phyloP scores from a whole-genome alignment of 805 yeast genomes.

The Spathaspora arborariae region DNA sequence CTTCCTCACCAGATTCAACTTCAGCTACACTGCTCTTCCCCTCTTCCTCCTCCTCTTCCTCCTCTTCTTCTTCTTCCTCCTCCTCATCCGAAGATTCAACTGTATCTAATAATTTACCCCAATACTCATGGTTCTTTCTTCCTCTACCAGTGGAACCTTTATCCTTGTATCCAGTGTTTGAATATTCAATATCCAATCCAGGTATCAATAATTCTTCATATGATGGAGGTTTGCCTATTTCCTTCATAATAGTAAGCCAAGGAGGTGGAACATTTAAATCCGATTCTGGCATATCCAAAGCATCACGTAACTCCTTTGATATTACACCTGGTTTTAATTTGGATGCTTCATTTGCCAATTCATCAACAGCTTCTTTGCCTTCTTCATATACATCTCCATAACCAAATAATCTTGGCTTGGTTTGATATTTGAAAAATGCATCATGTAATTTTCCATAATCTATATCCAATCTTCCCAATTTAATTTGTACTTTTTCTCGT shows the following conservation, averaged over 20 bases:
- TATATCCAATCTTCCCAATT: slow-evolving; percentile 78
- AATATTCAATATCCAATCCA: slow-evolving; percentile 35
- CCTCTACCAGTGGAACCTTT: slow-evolving; percentile 9
- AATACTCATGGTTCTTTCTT: slow-evolving; percentile 14
- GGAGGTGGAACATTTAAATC: slow-evolving; percentile 56
- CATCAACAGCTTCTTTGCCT: slow-evolving; percentile 56
- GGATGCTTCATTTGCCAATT: slow-evolving; percentile 27
- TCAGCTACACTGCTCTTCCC: slow-evolving; percentile 26
- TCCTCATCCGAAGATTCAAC: slow-evolving; percentile 24
- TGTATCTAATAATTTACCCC: slow-evolving; percentile 34
- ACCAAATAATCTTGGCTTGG: slow-evolving; percentile 61
- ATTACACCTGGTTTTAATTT: slow-evolving; percentile 64
- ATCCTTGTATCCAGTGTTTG: slow-evolving; percentile 31
- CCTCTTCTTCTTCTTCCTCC: slow-evolving; percentile 43
- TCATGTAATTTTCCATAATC: slow-evolving; percentile 79
- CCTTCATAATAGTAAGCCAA: slow-evolving; percentile 70
- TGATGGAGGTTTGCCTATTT: slow-evolving; percentile 79
- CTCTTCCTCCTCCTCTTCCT: slow-evolving; percentile 30
- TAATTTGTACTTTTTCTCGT: slow-evolving; percentile 85
- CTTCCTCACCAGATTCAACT: slow-evolving; percentile 38
- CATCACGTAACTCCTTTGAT: slow-evolving; percentile 57
- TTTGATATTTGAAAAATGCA: slow-evolving; percentile 81
- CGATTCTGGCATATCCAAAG: slow-evolving; percentile 60
- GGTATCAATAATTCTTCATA: slow-evolving; percentile 64
- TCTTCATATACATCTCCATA: slow-evolving; percentile 82